phyloP scores from a whole-genome alignment of 176 grass and related monocot species.

The Rhynchospora breviuscula region DNA sequence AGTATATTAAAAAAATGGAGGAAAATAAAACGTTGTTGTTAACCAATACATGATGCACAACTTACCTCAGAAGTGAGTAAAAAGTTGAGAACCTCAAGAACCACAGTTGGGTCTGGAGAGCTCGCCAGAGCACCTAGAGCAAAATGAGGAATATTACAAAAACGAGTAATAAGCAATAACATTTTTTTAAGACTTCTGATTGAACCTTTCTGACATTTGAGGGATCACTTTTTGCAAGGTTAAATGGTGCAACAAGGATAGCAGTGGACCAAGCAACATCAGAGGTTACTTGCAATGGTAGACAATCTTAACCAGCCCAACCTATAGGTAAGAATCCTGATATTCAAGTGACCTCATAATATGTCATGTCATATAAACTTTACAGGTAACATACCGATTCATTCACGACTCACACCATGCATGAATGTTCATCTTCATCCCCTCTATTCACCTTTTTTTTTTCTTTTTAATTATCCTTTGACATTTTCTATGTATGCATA shows the following conservation, averaged over 20 bases:
- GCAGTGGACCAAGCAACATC: background rate
- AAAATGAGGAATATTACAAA: background rate
- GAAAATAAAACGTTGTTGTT: background rate
- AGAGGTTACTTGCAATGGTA: background rate
- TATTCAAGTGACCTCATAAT: background rate
- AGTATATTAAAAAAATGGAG: conserved; percentile 8
- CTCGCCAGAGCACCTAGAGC: conserved; percentile 69
- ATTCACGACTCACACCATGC: background rate
- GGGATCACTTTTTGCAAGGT: background rate
- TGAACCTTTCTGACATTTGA: background rate
- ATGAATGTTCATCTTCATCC: background rate
- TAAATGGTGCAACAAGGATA: background rate
- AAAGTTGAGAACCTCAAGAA: conserved; percentile 64
- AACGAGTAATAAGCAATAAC: background rate
- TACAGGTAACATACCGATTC: background rate
- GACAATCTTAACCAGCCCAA: background rate
- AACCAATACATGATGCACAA: background rate
- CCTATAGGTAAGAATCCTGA: background rate
- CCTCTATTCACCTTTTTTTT: background rate
- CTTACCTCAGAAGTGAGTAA: conserved; percentile 67
- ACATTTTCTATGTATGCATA: background rate
- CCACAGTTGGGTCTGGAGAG: conserved; percentile 59
- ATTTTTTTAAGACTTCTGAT: background rate
- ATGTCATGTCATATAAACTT: background rate
- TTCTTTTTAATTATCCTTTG: background rate